Percentiles rank a stretch among this genome's conserved stretches.
These are phyloP conservation scores for Pestalotiopsis sp. DNA, from an alignment of 2,329 filamentous ascomycete genomes.

Conservation along the genomic window DNA sequence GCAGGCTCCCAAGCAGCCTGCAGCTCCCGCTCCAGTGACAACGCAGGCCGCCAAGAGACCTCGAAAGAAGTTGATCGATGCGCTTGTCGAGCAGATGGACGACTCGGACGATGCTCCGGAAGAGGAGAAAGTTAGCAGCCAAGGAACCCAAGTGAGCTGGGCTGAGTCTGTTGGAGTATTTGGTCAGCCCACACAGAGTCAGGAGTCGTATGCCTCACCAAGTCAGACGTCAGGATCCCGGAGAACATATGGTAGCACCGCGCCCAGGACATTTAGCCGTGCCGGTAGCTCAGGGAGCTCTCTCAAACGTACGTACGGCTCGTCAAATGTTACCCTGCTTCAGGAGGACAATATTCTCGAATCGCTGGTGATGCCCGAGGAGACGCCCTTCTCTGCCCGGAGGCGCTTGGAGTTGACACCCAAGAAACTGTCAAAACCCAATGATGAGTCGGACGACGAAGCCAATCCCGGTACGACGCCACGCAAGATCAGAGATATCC, in stretches of 20 bases:
- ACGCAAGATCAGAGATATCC: conserved; percentile 62
- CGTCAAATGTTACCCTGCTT: conserved; percentile 31
- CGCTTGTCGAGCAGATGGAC: conserved; percentile 29
- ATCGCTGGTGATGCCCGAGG: conserved; percentile 27
- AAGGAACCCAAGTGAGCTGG: conserved; percentile 17
- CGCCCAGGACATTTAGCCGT: conserved; percentile 27
- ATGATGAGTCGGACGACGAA: conserved; percentile 38
- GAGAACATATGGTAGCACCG: conserved; percentile 16
- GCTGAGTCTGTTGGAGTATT: conserved; percentile 20
- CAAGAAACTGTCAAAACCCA: conserved; percentile 22
- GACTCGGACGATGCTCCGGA: conserved; percentile 20
- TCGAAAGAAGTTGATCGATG: conserved; percentile 32
- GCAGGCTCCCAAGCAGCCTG: neutral
- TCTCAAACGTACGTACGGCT: conserved; percentile 34
- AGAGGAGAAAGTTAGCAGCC: conserved; percentile 15
- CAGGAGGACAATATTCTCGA: conserved; percentile 34
- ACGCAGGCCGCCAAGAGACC: conserved; percentile 22
- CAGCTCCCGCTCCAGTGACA: neutral
- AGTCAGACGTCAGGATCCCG: conserved; percentile 21
- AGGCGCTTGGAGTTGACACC: conserved; percentile 33
- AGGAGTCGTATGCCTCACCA: conserved; percentile 28
- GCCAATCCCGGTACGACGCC: conserved; percentile 44
- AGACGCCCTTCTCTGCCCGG: conserved; percentile 20
- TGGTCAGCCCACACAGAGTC: conserved; percentile 22
- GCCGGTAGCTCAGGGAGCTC: conserved; percentile 26